Percentiles rank a stretch among this genome's conserved stretches.
Conservation (phyloP, 2,329 filamentous ascomycete genomes). For the Pseudodiploospora longispora region DNA sequence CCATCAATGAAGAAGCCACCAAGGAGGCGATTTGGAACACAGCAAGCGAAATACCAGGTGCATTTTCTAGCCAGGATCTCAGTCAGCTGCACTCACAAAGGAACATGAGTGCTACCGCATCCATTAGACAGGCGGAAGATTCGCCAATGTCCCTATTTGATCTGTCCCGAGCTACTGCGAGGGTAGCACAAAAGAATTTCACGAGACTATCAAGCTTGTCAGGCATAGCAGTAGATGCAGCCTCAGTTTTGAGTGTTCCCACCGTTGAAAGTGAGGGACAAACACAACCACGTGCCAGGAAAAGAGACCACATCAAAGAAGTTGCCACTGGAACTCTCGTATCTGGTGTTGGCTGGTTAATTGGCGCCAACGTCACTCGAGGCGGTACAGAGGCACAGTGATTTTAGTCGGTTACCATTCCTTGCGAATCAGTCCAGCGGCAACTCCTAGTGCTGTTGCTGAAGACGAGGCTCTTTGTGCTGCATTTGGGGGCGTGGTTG, state of each 20-base stretch:
- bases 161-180: conserved; percentile 52
- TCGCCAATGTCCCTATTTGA: conserved; percentile 59
- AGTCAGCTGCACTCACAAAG: conserved; percentile 19
- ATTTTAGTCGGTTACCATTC: background rate
- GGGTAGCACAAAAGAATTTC: conserved; percentile 50
- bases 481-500: too few species aligned
- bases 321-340: conserved; percentile 60
- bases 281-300: conserved; percentile 44
- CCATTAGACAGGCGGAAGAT: conserved; percentile 38
- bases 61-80: conserved; percentile 32
- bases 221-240: conserved; percentile 14
- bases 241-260: background rate
- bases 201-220: conserved; percentile 46
- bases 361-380: conserved; percentile 42
- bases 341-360: conserved; percentile 59
- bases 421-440: too few species aligned
- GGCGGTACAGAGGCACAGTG: conserved; percentile 7
- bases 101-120: conserved; percentile 26
- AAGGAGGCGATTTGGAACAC: conserved; percentile 65
- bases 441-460: too few species aligned
- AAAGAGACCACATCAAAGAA: conserved; percentile 62
- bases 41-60: conserved; percentile 53
- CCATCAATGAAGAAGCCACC: conserved; percentile 58
- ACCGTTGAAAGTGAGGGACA: conserved; percentile 17
- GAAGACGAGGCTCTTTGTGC: too few species aligned